Evolutionary conservation across 2,329 filamentous ascomycete genomes (phyloP), one percentile per base, ranked within the genome.

Genomic region (Thelonectria olida): DNA sequence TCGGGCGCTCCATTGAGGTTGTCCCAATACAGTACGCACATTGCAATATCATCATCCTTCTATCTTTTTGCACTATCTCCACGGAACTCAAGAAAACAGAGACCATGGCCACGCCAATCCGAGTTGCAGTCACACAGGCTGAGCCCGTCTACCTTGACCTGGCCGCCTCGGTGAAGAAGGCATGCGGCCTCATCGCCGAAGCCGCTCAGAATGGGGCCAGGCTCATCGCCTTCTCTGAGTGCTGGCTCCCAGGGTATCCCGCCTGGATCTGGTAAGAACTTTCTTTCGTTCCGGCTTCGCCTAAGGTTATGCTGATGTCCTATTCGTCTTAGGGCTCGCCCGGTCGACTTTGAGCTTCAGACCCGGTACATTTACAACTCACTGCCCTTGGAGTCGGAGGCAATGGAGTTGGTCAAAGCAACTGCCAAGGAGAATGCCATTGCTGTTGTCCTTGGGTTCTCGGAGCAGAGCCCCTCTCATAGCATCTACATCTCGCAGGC

Each of bases 191-290:
- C 27, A 65, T 72, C 34, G 60, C 60, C 19, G 68, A 72, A 44
- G 70, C 70, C 5, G 64, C 70, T 4, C 25, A 61, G 2, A 81
- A 84, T 54, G 84, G 82, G 2, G 85, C 85, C 0, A 79, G 85
- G 50, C 75, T 90, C 2, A 70, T 90, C 9, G 78, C 80, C 0
- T 87, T 87, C 58, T 80, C 84, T 1, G 84, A 86, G 63, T 78
- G 78, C 23, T 86, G 81, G 79, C 78, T 86, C 22, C 82, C 83
- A 0, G 84, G 84, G 0, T 86, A 86, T 70, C 84, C 84, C 20
- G 76, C 74, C 54, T 81, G 77, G 76, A 77, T 78, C 36, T 74
- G 73, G 45, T 51, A 6, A 25, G 41, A n/a, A 13, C 31, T 34
- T 34, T 6, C 13, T 2, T 10, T 34, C 10, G 28, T 13, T 34